Evolutionary conservation across 2,329 filamentous ascomycete genomes (phyloP).

Genomic region (Capronia epimyces): DNA sequence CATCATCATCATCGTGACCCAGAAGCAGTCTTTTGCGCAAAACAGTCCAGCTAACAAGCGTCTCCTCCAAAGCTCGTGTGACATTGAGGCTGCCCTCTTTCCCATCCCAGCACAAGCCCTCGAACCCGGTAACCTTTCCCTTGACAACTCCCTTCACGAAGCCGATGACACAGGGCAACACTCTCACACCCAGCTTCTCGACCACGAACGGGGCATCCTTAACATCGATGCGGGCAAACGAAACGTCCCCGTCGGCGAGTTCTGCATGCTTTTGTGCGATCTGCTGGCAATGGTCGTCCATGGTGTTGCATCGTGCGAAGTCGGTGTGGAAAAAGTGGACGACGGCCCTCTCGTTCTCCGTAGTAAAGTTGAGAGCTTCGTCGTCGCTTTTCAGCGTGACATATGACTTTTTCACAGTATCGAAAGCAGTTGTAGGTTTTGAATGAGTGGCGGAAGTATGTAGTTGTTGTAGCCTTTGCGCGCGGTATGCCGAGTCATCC

Average conservation of each 20-base stretch:
- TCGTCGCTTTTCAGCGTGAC: conserved; percentile 49
- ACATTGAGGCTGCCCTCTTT: conserved; percentile 39
- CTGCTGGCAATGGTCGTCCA: conserved; percentile 55
- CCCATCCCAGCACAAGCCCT: conserved; percentile 40
- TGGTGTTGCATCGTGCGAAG: conserved; percentile 56
- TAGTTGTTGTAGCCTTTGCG: conserved; percentile 31
- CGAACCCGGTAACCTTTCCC: conserved; percentile 45
- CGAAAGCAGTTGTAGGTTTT: conserved; percentile 9
- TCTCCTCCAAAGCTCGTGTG: conserved; percentile 40
- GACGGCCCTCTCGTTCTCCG: conserved; percentile 51
- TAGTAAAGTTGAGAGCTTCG: conserved; percentile 55
- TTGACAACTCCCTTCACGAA: conserved; percentile 44
- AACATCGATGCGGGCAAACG: conserved; percentile 44
- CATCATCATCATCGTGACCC: conserved; percentile 27
- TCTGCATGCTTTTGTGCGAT: conserved; percentile 37
- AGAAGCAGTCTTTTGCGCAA: conserved; percentile 36
- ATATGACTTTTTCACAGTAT: conserved; percentile 31
- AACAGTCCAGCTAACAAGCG: conserved; percentile 38
- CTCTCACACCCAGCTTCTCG: conserved; percentile 42
- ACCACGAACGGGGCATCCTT: conserved; percentile 45
- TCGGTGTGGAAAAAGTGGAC: conserved; percentile 62
- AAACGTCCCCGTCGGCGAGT: conserved; percentile 32
- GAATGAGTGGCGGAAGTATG: conserved; percentile 5
- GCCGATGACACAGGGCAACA: conserved; percentile 46
- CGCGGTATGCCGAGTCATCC: conserved; percentile 52